Evolutionary conservation across 78 protist species (phyloP), one percentile per base, ranked within the genome.

Genomic region (Dictyostelium capitatum): DNA sequence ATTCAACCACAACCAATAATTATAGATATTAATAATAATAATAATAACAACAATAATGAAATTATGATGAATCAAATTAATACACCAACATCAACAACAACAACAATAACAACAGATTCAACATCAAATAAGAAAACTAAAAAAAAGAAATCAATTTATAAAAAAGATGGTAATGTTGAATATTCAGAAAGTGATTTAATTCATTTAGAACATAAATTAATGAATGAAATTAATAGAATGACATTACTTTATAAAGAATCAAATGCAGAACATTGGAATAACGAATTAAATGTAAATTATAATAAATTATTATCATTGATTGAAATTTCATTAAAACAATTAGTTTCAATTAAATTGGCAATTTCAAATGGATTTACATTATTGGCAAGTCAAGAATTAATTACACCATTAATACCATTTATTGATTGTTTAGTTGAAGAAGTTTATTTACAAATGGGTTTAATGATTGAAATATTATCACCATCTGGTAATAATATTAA

Each of bases 391-490:
- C 20, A 48, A 59, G 92, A 85, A 37, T 20, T 75, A 15, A 17
- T 85, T 6, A 28, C 70, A 10, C 92, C 92, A 11, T 48, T 85
- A 32, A 14, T 59, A 20, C 92, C 92, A 56, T 85, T 85, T 30
- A 17, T 85, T 4, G 83, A 85, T 47, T 85, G 78, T 6, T 23
- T 85, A 2, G 65, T 75, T 30, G 92, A 85, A 47, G 92, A 85
- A 30, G 83, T 85, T 11, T 75, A 69, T 43, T 82, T 85, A 57
- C 92, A 85, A 57, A 73, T 85, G 59, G 92, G 92, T 59, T 19
- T 85, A 12, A 85, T 85, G 80, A 75, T 85, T 47, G 72, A 85
- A 41, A 75, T 85, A 28, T 64, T 85, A 48, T 37, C 19, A 19
- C 25, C 53, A 74, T 19, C 48, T 11, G 54, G 19, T 10, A 3